Percentiles rank a stretch among this genome's conserved stretches.
phyloP scores from a whole-genome alignment of 805 yeast genomes.

The Wickerhamiella dianesei region DNA sequence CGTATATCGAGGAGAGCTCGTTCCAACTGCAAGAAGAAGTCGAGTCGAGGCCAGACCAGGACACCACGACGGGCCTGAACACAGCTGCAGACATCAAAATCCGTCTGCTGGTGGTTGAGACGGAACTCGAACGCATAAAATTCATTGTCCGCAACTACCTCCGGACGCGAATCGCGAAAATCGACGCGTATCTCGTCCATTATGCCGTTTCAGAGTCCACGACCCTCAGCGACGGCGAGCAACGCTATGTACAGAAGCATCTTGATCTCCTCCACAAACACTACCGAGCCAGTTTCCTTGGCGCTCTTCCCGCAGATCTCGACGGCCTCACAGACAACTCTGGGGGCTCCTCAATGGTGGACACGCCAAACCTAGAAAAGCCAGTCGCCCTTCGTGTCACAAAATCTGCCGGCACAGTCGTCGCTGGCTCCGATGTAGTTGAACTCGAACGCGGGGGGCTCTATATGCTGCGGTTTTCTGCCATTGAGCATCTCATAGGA shows the following conservation, averaged over 20 bases:
- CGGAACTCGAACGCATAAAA: conserved; percentile 78
- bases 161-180: conserved; percentile 56
- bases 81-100: conserved; percentile 44
- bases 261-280: conserved; percentile 48
- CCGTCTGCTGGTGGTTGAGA: conserved; percentile 72
- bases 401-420: conserved; percentile 29
- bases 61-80: conserved; percentile 2
- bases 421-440: conserved; percentile 35
- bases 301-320: conserved; percentile 50
- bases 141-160: conserved; percentile 70
- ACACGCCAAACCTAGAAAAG: conserved; percentile 56
- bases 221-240: conserved; percentile 12
- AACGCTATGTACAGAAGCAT: conserved; percentile 32
- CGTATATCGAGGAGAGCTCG: conserved; percentile 62
- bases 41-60: conserved; percentile 2
- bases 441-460: conserved; percentile 51
- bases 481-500: conserved; percentile 22
- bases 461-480: conserved; percentile 58
- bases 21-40: conserved; percentile 48
- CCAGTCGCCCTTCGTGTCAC: conserved; percentile 62
- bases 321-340: conserved; percentile 65
- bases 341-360: conserved; percentile 51
- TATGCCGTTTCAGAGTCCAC: conserved; percentile 16
- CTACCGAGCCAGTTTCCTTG: conserved; percentile 54
- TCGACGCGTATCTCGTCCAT: conserved; percentile 54